Percentiles rank a stretch among this genome's conserved stretches.
These are phyloP conservation scores for Citrus hindsii DNA, from an alignment of 345 rosid genomes.

Conservation along the genomic window DNA sequence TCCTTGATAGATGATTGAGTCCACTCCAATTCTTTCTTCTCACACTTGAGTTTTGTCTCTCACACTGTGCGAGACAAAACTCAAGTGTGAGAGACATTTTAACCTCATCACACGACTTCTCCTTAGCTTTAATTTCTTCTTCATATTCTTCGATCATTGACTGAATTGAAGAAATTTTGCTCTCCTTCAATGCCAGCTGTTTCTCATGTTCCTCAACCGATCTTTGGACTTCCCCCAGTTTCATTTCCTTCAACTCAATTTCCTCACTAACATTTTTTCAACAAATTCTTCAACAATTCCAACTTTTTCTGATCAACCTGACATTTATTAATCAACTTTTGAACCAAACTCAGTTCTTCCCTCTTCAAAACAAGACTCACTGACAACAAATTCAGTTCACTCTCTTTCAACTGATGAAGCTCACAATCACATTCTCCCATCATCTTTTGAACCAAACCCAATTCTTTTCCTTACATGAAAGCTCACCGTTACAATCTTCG, in stretches of 20 bases:
- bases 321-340: too few relatives aligned
- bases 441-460: not conserved
- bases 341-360: too few relatives aligned
- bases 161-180: conserved; percentile 7
- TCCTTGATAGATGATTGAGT: conserved; percentile 11
- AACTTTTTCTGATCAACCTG: too few relatives aligned
- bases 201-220: not conserved
- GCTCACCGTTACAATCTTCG: conserved; percentile 1
- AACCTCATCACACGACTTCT: conserved; percentile 7
- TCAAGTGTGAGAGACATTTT: not conserved
- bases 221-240: conserved; percentile 1
- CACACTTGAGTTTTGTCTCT: not conserved
- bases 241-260: conserved; percentile 10
- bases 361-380: too few relatives aligned
- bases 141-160: conserved; percentile 1
- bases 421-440: not conserved
- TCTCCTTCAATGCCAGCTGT: not conserved
- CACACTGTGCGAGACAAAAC: not conserved
- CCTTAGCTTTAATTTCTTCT: conserved; percentile 10
- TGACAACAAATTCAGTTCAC: too few relatives aligned
- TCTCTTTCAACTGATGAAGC: too few relatives aligned
- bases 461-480: not conserved
- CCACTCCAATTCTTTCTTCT: not conserved
- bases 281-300: too few relatives aligned
- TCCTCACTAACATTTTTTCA: not conserved